These are phyloP conservation scores for Neofusicoccum sp. DNA, from an alignment of 2,329 filamentous ascomycete species.

Conservation along the genomic window DNA sequence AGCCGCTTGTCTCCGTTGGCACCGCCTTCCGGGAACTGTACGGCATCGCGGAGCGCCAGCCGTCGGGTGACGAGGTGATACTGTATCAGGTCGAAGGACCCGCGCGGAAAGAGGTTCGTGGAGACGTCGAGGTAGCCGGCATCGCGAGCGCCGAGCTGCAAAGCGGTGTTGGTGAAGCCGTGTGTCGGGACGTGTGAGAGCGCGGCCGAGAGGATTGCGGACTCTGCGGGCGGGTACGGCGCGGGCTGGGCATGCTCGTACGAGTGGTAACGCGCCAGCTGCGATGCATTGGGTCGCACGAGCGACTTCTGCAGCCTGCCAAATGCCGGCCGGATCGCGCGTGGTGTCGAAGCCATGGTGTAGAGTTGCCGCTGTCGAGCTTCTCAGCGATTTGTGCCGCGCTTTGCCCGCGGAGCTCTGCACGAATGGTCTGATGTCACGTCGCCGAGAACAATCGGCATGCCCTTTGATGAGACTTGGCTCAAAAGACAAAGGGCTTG, in stretches of 20 bases:
- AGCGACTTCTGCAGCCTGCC: constrained; percentile 28
- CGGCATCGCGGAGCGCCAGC: constrained; percentile 52
- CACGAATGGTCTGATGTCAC: constrained; percentile 5
- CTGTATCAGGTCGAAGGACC: constrained; percentile 76
- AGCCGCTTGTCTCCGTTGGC: constrained; percentile 33
- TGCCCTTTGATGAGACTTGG: not conserved
- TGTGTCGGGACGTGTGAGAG: constrained; percentile 73
- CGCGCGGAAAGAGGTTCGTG: constrained; percentile 75
- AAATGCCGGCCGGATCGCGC: constrained; percentile 27
- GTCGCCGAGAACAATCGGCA: not conserved
- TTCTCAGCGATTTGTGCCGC: not conserved
- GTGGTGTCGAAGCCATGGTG: constrained; percentile 30
- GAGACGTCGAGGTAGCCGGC: constrained; percentile 85
- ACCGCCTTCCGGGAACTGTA: constrained; percentile 43
- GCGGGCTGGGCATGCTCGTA: constrained; percentile 45
- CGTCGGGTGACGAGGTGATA: constrained; percentile 73
- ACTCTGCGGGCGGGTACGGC: constrained; percentile 68
- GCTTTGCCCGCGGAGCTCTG: not conserved
- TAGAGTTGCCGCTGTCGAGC: constrained; percentile 14
- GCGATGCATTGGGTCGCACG: constrained; percentile 21
- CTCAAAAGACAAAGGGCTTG: not conserved
- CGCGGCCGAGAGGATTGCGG: constrained; percentile 76
- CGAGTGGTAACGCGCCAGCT: constrained; percentile 30
- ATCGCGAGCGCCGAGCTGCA: constrained; percentile 77
- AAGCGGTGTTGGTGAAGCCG: constrained; percentile 74